phyloP scores from a whole-genome alignment of 768 basidiomycete species.

The Suillus fuscotomentosus region DNA sequence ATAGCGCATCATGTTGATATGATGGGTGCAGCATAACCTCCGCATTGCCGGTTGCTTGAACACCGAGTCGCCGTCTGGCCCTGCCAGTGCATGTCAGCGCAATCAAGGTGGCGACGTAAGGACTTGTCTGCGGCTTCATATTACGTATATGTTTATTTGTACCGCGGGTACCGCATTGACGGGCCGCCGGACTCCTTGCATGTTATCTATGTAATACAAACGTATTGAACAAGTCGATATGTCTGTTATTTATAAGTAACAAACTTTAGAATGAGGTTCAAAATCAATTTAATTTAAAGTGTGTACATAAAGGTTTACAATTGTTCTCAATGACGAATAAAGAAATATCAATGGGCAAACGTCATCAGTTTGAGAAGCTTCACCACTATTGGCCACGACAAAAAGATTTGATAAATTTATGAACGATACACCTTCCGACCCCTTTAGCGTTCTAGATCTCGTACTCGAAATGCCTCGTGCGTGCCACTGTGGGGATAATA shows the following conservation, averaged over 20 bases:
- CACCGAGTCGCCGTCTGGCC: background rate
- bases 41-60: slow-evolving; percentile 4
- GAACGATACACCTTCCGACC: background rate
- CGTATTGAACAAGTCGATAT: background rate
- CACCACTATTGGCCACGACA: background rate
- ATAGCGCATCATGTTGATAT: background rate
- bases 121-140: background rate
- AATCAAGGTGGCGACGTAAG: background rate
- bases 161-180: background rate
- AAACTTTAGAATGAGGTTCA: background rate
- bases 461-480: background rate
- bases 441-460: background rate
- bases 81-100: background rate
- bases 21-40: background rate
- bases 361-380: background rate
- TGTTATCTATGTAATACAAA: background rate
- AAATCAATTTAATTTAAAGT: background rate
- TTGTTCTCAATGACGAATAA: background rate
- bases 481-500: background rate
- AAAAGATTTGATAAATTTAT: background rate
- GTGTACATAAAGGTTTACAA: slow-evolving; percentile 1
- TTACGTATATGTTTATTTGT: background rate
- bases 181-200: background rate
- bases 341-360: slow-evolving; percentile 5
- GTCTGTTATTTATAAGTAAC: background rate